Evolutionary conservation across 75 land plant species (phyloP).

Genomic region (Ceratopteris richardii): DNA sequence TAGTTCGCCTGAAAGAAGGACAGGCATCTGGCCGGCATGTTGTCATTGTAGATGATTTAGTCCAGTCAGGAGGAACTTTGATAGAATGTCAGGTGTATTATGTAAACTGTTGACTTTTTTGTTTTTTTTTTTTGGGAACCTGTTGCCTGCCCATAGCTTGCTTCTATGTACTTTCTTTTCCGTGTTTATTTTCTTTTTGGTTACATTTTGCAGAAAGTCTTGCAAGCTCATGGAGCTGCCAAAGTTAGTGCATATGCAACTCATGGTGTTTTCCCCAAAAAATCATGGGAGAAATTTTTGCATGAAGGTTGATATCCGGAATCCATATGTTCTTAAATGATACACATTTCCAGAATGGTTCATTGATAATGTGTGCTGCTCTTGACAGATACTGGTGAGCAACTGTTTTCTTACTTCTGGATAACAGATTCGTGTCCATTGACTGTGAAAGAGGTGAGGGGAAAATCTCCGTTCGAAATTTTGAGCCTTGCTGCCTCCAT

Average conservation of each 20-base stretch:
- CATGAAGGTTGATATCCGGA: constrained; percentile 49
- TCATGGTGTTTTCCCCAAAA: constrained; percentile 91
- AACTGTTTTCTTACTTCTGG: constrained; percentile 65
- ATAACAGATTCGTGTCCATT: constrained; percentile 75
- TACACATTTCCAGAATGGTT: background rate
- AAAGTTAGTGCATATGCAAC: constrained; percentile 95
- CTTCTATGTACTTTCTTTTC: too few species aligned
- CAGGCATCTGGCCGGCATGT: constrained; percentile 81
- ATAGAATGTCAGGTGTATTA: constrained; percentile 83
- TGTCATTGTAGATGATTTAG: constrained; percentile 92
- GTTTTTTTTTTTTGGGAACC: too few species aligned
- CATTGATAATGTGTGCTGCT: background rate
- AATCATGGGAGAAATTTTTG: constrained; percentile 72
- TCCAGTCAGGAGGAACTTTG: constrained; percentile 93
- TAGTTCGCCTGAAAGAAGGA: constrained; percentile 88
- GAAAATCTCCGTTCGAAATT: constrained; percentile 57
- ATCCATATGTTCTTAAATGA: background rate
- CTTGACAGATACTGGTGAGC: background rate
- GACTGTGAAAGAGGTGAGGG: constrained; percentile 57
- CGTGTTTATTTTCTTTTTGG: too few species aligned
- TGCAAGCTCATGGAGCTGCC: constrained; percentile 71
- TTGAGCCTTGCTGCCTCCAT: constrained; percentile 64
- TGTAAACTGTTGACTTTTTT: too few species aligned
- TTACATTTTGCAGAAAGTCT: constrained; percentile 78
- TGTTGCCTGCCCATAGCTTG: too few species aligned